These are phyloP conservation scores for Sporothrix inflata DNA, from an alignment of 2,329 filamentous ascomycete species.

Conservation along the genomic window DNA sequence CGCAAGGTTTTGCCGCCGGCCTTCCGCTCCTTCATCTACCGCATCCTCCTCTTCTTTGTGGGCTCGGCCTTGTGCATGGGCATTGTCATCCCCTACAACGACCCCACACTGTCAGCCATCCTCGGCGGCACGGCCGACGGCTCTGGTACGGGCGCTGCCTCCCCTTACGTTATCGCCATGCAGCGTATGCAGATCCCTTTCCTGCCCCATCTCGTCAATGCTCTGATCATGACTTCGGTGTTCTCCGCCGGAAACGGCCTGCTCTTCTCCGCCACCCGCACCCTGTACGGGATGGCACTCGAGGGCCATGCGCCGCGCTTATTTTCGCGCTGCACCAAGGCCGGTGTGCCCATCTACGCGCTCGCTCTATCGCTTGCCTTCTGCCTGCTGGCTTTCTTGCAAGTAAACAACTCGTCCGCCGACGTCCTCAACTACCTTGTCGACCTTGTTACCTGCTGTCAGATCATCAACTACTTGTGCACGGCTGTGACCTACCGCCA, in stretches of 20 bases:
- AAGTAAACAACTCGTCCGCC: conserved; percentile 58
- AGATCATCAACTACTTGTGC: conserved; percentile 61
- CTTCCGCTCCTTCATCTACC: conserved; percentile 69
- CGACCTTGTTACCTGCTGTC: conserved; percentile 62
- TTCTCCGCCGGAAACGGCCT: conserved; percentile 66
- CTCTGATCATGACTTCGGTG: conserved; percentile 61
- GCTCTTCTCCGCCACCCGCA: conserved; percentile 63
- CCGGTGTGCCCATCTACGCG: conserved; percentile 66
- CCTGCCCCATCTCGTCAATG: conserved; percentile 64
- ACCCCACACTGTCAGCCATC: conserved; percentile 57
- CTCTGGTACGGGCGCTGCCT: conserved; percentile 56
- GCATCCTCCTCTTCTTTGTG: conserved; percentile 68
- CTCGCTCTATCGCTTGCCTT: conserved; percentile 55
- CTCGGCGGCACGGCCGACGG: conserved; percentile 52
- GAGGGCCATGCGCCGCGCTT: conserved; percentile 59
- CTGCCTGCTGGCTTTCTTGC: conserved; percentile 65
- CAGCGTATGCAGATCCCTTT: conserved; percentile 56
- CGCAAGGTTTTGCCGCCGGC: conserved; percentile 63
- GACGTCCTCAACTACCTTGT: conserved; percentile 64
- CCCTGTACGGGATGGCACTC: conserved; percentile 61
- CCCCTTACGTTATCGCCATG: conserved; percentile 60
- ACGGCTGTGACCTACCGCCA: conserved; percentile 62
- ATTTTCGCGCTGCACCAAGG: conserved; percentile 57
- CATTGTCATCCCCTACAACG: conserved; percentile 64
- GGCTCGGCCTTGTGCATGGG: conserved; percentile 66